These are phyloP conservation scores for Phytopythium kandeliae DNA, from an alignment of 352 stramenopile genomes.

Conservation along the genomic window DNA sequence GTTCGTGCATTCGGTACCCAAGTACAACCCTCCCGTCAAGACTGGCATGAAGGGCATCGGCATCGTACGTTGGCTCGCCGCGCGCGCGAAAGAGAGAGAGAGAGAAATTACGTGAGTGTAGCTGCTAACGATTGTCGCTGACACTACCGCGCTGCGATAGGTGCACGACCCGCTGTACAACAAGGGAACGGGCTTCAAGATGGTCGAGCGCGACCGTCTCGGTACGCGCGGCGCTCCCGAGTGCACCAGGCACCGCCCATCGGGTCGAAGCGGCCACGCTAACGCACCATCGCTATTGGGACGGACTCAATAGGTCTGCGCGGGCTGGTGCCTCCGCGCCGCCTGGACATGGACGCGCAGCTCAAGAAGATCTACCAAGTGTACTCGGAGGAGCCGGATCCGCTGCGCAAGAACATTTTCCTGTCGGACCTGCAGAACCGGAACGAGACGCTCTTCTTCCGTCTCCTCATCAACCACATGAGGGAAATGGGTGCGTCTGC, in stretches of 20 bases:
- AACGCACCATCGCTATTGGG: no score
- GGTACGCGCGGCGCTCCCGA: no score
- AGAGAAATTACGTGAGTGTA: no score
- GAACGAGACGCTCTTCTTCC: slow-evolving; percentile 96
- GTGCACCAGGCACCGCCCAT: no score
- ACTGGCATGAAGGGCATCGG: slow-evolving; percentile 69
- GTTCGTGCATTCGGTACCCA: slow-evolving; percentile 58
- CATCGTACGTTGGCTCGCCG: slow-evolving; percentile 32
- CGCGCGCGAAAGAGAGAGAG: no score
- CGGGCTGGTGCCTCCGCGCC: slow-evolving; percentile 74
- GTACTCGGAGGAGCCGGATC: slow-evolving; percentile 58
- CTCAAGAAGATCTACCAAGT: slow-evolving; percentile 73
- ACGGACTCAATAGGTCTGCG: slow-evolving; percentile 42
- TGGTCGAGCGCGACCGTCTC: slow-evolving; percentile 77
- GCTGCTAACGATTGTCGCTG: no score
- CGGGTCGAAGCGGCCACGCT: no score
- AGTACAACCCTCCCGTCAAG: slow-evolving; percentile 78
- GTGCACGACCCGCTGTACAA: slow-evolving; percentile 85
- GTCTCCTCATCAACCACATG: slow-evolving; percentile 89
- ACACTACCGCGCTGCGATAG: slow-evolving; percentile 18
- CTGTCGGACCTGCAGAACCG: slow-evolving; percentile 93
- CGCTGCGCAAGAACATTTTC: slow-evolving; percentile 92
- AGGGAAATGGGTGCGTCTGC: slow-evolving; percentile 86
- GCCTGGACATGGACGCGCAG: slow-evolving; percentile 64
- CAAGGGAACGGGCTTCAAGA: slow-evolving; percentile 85